phyloP scores from a whole-genome alignment of 345 rosid genomes.

The Hibiscus syriacus region DNA sequence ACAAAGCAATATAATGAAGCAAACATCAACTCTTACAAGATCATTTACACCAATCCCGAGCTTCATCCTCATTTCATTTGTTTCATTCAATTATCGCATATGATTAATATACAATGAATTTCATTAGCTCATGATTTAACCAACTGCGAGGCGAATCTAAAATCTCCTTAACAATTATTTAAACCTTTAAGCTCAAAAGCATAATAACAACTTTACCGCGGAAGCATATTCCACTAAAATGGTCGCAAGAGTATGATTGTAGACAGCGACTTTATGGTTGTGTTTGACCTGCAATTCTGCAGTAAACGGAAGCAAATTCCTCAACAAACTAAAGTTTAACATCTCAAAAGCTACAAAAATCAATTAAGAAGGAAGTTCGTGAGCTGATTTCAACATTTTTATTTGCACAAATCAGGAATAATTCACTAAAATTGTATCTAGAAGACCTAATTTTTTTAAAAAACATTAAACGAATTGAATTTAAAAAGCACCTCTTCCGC shows the following conservation, averaged over 20 bases:
- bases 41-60: neutral
- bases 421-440: neutral
- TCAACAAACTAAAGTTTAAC: neutral
- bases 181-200: conserved; percentile 3
- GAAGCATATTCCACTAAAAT: conserved; percentile 90
- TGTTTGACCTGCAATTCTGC: conserved; percentile 48
- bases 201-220: conserved; percentile 49
- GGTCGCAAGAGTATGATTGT: conserved; percentile 77
- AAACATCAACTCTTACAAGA: neutral
- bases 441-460: neutral
- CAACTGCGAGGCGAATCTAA: neutral
- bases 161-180: neutral
- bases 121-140: neutral
- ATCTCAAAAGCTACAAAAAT: neutral
- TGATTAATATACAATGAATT: neutral
- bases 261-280: conserved; percentile 27
- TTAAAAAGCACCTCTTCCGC: conserved; percentile 39
- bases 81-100: neutral
- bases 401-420: neutral
- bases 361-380: neutral
- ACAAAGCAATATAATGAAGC: neutral
- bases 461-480: neutral
- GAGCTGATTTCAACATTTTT: neutral
- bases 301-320: neutral
- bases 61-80: neutral